phyloP scores from a whole-genome alignment of 1,139 yeast species.

The Candida glucosophila region DNA sequence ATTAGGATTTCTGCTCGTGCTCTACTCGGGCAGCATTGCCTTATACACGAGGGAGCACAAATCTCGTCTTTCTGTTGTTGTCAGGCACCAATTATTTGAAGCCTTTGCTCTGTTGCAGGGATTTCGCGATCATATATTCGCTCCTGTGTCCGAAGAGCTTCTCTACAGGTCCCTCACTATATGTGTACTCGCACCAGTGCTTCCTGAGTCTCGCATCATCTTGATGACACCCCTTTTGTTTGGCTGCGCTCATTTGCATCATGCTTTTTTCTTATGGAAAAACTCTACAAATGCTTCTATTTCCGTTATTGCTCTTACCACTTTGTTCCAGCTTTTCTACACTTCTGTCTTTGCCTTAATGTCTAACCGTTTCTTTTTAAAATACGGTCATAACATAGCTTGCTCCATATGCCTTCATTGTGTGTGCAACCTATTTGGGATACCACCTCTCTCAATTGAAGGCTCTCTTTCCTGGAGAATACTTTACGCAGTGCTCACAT shows the following conservation, averaged over 20 bases:
- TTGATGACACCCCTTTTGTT: constrained; percentile 60
- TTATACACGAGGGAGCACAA: constrained; percentile 20
- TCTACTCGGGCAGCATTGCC: constrained; percentile 54
- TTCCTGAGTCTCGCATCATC: constrained; percentile 16
- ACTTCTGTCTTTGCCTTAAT: constrained; percentile 77
- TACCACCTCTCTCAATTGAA: constrained; percentile 42
- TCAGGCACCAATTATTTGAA: constrained; percentile 10
- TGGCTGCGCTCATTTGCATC: constrained; percentile 91
- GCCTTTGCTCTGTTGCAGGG: constrained; percentile 37
- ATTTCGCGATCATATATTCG: constrained; percentile 60
- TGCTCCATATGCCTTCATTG: constrained; percentile 57
- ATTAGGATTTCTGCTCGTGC: constrained; percentile 14
- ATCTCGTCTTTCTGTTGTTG: constrained; percentile 6
- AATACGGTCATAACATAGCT: constrained; percentile 45
- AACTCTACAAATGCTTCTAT: constrained; percentile 14
- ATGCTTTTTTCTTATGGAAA: constrained; percentile 50
- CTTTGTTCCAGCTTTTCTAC: constrained; percentile 55
- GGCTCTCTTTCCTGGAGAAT: constrained; percentile 9
- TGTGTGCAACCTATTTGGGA: constrained; percentile 72
- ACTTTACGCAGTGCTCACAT: constrained; percentile 33
- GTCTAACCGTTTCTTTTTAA: constrained; percentile 53
- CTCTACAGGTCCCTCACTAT: constrained; percentile 63
- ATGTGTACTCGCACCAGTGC: constrained; percentile 26
- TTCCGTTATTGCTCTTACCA: constrained; percentile 27
- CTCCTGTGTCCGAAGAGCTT: constrained; percentile 85